phyloP scores from a whole-genome alignment of 2,329 filamentous ascomycete species.

The Helminthosporium solani region DNA sequence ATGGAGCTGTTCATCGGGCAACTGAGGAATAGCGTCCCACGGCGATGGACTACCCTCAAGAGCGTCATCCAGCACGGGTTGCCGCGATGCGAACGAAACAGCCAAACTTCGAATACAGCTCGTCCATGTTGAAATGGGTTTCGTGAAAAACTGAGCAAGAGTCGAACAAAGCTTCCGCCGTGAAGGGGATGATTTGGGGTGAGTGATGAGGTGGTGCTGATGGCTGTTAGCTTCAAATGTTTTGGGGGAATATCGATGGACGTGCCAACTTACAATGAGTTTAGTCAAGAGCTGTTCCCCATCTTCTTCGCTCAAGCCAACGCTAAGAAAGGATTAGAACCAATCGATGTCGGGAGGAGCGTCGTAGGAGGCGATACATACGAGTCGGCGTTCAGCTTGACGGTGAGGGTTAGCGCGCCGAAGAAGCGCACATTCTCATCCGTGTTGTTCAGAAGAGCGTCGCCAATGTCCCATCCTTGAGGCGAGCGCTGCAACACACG shows the following conservation, averaged over 20 bases:
- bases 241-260: neutral
- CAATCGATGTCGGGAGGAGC: neutral
- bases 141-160: constrained; percentile 72
- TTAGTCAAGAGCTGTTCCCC: constrained; percentile 40
- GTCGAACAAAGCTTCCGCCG: constrained; percentile 75
- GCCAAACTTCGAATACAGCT: constrained; percentile 64
- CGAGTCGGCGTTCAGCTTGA: constrained; percentile 94
- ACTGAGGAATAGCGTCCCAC: constrained; percentile 47
- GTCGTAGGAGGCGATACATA: constrained; percentile 43
- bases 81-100: constrained; percentile 56
- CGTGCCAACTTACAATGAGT: constrained; percentile 29
- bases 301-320: constrained; percentile 34
- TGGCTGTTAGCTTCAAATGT: constrained; percentile 10
- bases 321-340: constrained; percentile 18
- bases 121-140: constrained; percentile 68
- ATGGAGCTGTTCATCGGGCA: constrained; percentile 55
- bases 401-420: constrained; percentile 85
- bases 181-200: constrained; percentile 57
- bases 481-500: constrained; percentile 76
- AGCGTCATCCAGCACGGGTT: constrained; percentile 51
- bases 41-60: constrained; percentile 49
- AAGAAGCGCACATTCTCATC: constrained; percentile 85
- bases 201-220: constrained; percentile 34
- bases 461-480: constrained; percentile 82
- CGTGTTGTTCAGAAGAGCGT: constrained; percentile 67